Evolutionary conservation across 768 basidiomycete species (phyloP).

Genomic region (Naematelia encephala): DNA sequence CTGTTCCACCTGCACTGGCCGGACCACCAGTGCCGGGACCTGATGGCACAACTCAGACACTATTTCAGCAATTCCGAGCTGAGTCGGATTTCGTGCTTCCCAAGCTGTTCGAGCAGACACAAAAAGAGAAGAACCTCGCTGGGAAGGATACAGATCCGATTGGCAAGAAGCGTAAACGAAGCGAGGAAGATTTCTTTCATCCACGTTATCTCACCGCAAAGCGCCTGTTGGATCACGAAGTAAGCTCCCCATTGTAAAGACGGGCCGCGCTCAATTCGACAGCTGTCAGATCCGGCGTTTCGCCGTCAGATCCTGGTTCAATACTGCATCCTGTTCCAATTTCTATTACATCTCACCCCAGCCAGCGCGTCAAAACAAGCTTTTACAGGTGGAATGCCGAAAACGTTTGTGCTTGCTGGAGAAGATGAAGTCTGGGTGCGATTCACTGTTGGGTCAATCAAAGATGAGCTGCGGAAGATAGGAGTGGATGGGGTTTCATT

Average conservation of each 20-base stretch:
- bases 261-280: not conserved
- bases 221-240: slow-evolving; percentile 39
- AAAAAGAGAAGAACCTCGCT: slow-evolving; percentile 33
- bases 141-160: slow-evolving; percentile 27
- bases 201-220: slow-evolving; percentile 42
- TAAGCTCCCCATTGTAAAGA: slow-evolving; percentile 7
- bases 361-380: slow-evolving; percentile 38
- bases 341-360: slow-evolving; percentile 43
- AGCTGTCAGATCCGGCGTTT: slow-evolving; percentile 44
- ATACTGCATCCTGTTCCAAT: slow-evolving; percentile 47
- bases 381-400: slow-evolving; percentile 44
- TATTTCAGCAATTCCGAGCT: slow-evolving; percentile 35
- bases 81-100: slow-evolving; percentile 43
- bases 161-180: slow-evolving; percentile 30
- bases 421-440: slow-evolving; percentile 42
- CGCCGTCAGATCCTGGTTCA: slow-evolving; percentile 45
- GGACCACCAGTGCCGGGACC: slow-evolving; percentile 13
- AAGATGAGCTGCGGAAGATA: slow-evolving; percentile 40
- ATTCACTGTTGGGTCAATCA: slow-evolving; percentile 22
- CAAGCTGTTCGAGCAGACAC: slow-evolving; percentile 36
- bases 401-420: slow-evolving; percentile 33
- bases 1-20: slow-evolving; percentile 36
- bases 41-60: slow-evolving; percentile 13
- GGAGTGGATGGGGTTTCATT: slow-evolving; percentile 30
- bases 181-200: slow-evolving; percentile 31